Conservation (phyloP, 306 rosid genomes). For the Vigna reflexopilosa region DNA sequence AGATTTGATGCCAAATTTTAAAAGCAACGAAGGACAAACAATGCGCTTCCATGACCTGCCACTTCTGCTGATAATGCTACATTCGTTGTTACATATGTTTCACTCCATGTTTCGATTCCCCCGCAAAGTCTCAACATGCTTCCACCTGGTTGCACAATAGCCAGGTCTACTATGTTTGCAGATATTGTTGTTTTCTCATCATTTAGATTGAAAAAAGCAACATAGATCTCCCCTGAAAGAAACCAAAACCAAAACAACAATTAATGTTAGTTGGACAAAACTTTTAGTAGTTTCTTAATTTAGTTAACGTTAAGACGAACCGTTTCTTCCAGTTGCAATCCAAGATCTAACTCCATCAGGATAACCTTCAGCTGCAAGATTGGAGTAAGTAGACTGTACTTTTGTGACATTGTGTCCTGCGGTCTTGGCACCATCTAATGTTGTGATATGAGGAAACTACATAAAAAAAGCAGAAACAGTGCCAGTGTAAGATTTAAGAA, state of each 20-base stretch:
- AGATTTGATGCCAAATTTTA: neutral
- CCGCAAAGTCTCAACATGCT: constrained; percentile 34
- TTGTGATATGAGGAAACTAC: constrained; percentile 58
- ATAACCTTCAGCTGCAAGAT: constrained; percentile 50
- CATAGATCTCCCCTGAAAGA: constrained; percentile 53
- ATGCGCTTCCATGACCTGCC: constrained; percentile 52
- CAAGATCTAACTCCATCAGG: constrained; percentile 66
- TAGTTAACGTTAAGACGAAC: constrained; percentile 29
- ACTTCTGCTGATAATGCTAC: constrained; percentile 44
- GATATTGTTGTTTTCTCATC: constrained; percentile 42
- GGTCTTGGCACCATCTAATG: constrained; percentile 4
- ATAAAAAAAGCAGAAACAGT: neutral
- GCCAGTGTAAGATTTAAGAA: neutral
- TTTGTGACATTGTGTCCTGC: constrained; percentile 22
- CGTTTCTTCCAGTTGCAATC: constrained; percentile 68
- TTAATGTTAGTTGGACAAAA: too few species aligned
- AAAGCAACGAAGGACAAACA: constrained; percentile 44
- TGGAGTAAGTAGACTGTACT: constrained; percentile 26
- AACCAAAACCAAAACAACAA: neutral
- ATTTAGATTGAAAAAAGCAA: constrained; percentile 64
- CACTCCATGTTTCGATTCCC: constrained; percentile 57
- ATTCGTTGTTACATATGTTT: neutral
- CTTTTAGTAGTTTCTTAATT: neutral
- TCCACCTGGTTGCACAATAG: constrained; percentile 33
- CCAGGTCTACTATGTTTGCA: constrained; percentile 48